Percentiles rank a stretch among this genome's conserved stretches.
Evolutionary conservation across 2,329 filamentous ascomycete genomes (phyloP).

Genomic region (Trichoderma sp.): DNA sequence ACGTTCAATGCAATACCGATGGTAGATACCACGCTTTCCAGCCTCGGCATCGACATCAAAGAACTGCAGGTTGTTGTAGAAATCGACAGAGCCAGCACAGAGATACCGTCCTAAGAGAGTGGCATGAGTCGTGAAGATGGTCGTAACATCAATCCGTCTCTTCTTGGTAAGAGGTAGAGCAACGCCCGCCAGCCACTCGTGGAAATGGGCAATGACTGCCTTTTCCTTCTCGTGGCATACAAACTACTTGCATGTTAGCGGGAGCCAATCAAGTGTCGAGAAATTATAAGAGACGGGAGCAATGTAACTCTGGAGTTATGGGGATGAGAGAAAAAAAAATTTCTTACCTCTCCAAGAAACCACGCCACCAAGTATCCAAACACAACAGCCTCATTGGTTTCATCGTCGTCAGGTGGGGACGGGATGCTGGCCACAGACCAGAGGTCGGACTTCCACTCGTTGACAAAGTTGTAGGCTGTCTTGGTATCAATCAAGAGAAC

Average conservation of each 20-base stretch:
- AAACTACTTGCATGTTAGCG: conserved; percentile 61
- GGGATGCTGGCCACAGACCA: conserved; percentile 94
- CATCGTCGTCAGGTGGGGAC: conserved; percentile 86
- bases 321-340: background rate
- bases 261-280: background rate
- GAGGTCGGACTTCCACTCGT: conserved; percentile 96
- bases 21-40: conserved; percentile 97
- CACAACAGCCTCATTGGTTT: conserved; percentile 96
- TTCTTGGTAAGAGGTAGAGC: conserved; percentile 90
- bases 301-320: background rate
- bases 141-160: conserved; percentile 93
- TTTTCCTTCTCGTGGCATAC: conserved; percentile 89
- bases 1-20: conserved; percentile 96
- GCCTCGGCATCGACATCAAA: conserved; percentile 97
- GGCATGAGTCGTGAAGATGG: conserved; percentile 97
- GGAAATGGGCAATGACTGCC: conserved; percentile 96
- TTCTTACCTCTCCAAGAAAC: conserved; percentile 93
- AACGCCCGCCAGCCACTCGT: conserved; percentile 97
- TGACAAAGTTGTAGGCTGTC: conserved; percentile 84
- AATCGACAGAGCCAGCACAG: conserved; percentile 95
- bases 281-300: background rate
- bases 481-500: conserved; percentile 95
- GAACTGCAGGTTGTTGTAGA: conserved; percentile 97
- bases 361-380: conserved; percentile 97
- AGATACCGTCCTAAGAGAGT: conserved; percentile 94